Conservation (phyloP, 352 stramenopile species). For the Phytopythium chamaehyphon region DNA sequence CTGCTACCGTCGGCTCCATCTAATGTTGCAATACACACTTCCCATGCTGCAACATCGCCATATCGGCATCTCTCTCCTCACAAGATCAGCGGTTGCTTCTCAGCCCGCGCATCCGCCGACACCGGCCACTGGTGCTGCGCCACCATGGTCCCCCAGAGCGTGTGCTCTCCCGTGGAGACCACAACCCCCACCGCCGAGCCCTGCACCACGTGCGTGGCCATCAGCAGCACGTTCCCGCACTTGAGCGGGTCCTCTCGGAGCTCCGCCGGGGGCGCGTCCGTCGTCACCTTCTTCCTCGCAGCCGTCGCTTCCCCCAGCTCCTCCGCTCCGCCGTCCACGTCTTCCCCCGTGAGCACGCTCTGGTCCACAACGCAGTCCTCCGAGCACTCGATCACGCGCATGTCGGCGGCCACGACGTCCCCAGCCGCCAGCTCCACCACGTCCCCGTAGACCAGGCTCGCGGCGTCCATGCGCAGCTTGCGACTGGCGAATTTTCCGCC, state of each 20-base stretch:
- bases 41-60: no score
- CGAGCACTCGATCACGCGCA: slow-evolving; percentile 78
- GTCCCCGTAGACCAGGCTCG: slow-evolving; percentile 89
- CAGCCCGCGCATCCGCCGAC: no score
- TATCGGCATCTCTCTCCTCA: no score
- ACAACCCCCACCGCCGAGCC: slow-evolving; percentile 61
- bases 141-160: slow-evolving; percentile 64
- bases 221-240: slow-evolving; percentile 68
- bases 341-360: slow-evolving; percentile 30
- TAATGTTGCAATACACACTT: no score
- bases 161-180: slow-evolving; percentile 67
- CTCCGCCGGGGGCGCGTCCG: slow-evolving; percentile 12
- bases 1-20: no score
- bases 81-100: no score
- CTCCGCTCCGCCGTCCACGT: slow-evolving; percentile 24
- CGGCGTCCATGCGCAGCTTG: slow-evolving; percentile 89
- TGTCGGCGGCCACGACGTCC: slow-evolving; percentile 88
- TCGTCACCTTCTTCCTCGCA: slow-evolving; percentile 33
- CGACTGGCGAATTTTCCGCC: slow-evolving; percentile 33
- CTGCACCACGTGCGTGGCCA: slow-evolving; percentile 51
- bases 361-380: slow-evolving; percentile 74
- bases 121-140: slow-evolving; percentile 55
- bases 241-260: slow-evolving; percentile 25
- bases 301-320: slow-evolving; percentile 3
- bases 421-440: slow-evolving; percentile 89